Evolutionary conservation across 2,329 filamentous ascomycete genomes (phyloP), one percentile per base, ranked within the genome.

Genomic region (Penicillium psychrosexuale): DNA sequence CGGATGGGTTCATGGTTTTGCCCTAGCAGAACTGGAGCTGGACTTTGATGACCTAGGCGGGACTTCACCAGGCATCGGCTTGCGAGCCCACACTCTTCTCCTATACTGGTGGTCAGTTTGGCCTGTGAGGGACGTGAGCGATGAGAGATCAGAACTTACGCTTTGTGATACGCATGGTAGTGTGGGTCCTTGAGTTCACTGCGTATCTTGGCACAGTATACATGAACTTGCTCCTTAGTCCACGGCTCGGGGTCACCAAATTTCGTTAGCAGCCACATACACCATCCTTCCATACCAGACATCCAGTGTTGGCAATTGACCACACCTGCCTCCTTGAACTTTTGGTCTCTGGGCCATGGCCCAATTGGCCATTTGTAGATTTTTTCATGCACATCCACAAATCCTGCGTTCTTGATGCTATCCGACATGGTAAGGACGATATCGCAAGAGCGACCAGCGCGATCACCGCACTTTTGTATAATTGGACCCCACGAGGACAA

Each of bases 281-380:
- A 64, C 60, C 62, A 69, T 4, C 66, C 67, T 44, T 69, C 67
- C 50, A 69, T 59, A 5, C 66, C 67, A 36, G 60, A 55, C 37
- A 62, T 59, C 67, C 67, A 69, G 19, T 69, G 65, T 28, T 62
- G 60, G 33, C 52, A 51, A 31, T 64, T 61, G 39, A 62, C 76
- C 5, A 58, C 51, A 3, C 81, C 82, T 1, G 84, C 65, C 49
- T 69, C 61, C 36, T 71, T 69, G 44, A 66, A 61, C 13, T 53
- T 57, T 12, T 56, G 55, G 47, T 72, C 65, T 39, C 60, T 66
- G 1, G 66, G 62, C 71, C 69, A 73, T 5, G 62, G 50, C 3
- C 70, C 70, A 37, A 73, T 63, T 2, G 68, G 67, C 33, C 68
- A 63, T 53, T 68, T 66, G 46, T 62, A 65, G 3, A 66, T 37